Base-by-base conservation (phyloP, 495 filamentous ascomycete species). In the Talaromyces liani region DNA sequence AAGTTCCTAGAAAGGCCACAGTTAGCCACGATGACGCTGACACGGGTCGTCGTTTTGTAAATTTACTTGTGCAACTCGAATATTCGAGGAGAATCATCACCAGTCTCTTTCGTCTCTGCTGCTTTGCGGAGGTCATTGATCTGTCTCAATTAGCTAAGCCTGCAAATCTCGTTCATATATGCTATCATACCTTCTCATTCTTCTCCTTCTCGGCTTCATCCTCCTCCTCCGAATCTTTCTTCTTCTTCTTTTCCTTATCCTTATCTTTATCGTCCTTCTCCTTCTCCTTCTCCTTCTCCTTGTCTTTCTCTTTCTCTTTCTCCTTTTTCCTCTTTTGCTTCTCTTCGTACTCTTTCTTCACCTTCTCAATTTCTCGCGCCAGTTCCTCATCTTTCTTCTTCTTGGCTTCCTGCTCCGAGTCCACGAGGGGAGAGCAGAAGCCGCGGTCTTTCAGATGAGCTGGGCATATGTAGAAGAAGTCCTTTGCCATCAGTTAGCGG, bases 391-490 rank as follows among this genome's bases (percentile, higher is more conserved):
- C 84, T 58, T 80, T 85, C 67, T 78, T 84, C 60, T 84, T 84
- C 18, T 86, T 87, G 54, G 85, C 90, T 55, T 85, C 82, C 16
- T 88, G 87, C 34, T 85, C 91, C 62, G 91, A 82, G 67, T 93
- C 89, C 54, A 93, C 80, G 64, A 92, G 88, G 12, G 93, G 88
- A 14, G 83, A 85, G 70, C 88, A 91, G 73, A 96, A 97, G 12
- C 88, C 82, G 24, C 81, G 80, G 70, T 98, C 94, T 70, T 90
- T 91, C 9, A 97, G 80, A 73, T 98, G 94, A 51, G 82, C 79
- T 14, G 86, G 82, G 69, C 94, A 98, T 33, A 93, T 82, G 71
- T 95, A 96, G 75, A 98, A 98, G 79, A 90, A 96, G 72, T 98
- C 94, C 91, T 64, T 61, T 25, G 45, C 56, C 58, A 33, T 59